A percentile compares a stretch with the other conserved stretches of the same genome.
phyloP scores from a whole-genome alignment of 2,329 filamentous ascomycete genomes.

The Fusarium sp. region DNA sequence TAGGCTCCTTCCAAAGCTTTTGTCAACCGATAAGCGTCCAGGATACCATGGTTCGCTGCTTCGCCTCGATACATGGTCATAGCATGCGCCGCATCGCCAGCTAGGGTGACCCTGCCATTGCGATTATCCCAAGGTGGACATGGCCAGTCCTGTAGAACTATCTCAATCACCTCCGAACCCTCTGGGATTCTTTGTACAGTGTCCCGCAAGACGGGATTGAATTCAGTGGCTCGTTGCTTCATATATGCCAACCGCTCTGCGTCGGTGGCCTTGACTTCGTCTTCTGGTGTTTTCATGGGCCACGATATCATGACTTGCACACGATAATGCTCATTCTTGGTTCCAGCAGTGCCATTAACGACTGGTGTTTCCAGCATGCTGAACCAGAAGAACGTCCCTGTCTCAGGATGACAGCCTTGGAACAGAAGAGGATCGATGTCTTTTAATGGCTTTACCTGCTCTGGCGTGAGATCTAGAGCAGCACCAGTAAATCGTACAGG shows the following conservation, averaged over 20 bases:
- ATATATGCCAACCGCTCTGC: background rate
- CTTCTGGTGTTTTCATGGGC: background rate
- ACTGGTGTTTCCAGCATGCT: background rate
- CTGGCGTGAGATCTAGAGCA: constrained; percentile 5
- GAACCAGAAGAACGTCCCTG: constrained; percentile 7
- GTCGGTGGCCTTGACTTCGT: background rate
- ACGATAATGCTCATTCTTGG: background rate
- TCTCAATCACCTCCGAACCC: background rate
- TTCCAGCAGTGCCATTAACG: background rate
- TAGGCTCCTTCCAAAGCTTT: background rate
- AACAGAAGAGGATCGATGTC: constrained; percentile 6
- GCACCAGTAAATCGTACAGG: background rate
- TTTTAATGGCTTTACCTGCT: constrained; percentile 3
- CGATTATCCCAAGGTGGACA: background rate
- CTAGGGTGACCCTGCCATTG: background rate
- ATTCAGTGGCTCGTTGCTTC: background rate
- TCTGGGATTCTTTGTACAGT: background rate
- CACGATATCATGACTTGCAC: constrained; percentile 14
- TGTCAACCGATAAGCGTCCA: background rate
- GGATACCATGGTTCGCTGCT: constrained; percentile 1
- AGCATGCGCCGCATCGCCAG: constrained; percentile 7
- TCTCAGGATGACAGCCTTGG: background rate
- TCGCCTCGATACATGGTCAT: constrained; percentile 16
- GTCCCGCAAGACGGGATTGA: background rate
- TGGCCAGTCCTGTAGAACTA: constrained; percentile 9